phyloP scores from a whole-genome alignment of 805 yeast genomes.

The Zygosaccharomyces gambellarensis region DNA sequence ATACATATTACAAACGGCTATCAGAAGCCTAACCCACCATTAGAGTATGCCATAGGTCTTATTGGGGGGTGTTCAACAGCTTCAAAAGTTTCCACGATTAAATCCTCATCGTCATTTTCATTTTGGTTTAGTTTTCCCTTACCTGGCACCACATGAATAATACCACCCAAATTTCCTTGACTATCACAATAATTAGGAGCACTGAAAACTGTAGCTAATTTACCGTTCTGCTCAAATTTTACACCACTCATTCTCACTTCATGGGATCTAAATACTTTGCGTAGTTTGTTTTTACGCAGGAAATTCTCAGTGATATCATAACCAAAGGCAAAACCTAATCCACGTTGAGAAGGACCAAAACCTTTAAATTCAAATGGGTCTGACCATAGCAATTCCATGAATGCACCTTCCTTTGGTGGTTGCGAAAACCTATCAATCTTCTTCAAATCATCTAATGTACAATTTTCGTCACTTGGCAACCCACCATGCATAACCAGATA shows the following conservation, averaged over 20 bases:
- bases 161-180: slow-evolving; percentile 87
- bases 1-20: slow-evolving; percentile 1
- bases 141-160: slow-evolving; percentile 56
- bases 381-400: slow-evolving; percentile 97
- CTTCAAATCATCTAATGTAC: slow-evolving; percentile 70
- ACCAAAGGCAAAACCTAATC: slow-evolving; percentile 94
- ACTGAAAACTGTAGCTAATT: slow-evolving; percentile 87
- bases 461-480: slow-evolving; percentile 69
- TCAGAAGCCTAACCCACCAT: slow-evolving; percentile 40
- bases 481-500: slow-evolving; percentile 96
- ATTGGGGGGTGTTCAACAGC: slow-evolving; percentile 89
- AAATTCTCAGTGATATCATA: slow-evolving; percentile 86
- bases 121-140: slow-evolving; percentile 37
- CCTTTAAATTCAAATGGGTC: slow-evolving; percentile 85
- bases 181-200: slow-evolving; percentile 98
- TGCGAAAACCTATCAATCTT: slow-evolving; percentile 69
- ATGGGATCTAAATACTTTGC: slow-evolving; percentile 86
- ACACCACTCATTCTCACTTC: slow-evolving; percentile 93
- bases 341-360: slow-evolving; percentile 84
- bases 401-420: slow-evolving; percentile 87
- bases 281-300: slow-evolving; percentile 63
- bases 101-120: slow-evolving; percentile 42
- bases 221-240: slow-evolving; percentile 80
- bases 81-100: slow-evolving; percentile 56
- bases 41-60: slow-evolving; percentile 90